A percentile compares a stretch with the other conserved stretches of the same genome.
Evolutionary conservation across 2,329 filamentous ascomycete genomes (phyloP).

Genomic region (Beauveria sp.): DNA sequence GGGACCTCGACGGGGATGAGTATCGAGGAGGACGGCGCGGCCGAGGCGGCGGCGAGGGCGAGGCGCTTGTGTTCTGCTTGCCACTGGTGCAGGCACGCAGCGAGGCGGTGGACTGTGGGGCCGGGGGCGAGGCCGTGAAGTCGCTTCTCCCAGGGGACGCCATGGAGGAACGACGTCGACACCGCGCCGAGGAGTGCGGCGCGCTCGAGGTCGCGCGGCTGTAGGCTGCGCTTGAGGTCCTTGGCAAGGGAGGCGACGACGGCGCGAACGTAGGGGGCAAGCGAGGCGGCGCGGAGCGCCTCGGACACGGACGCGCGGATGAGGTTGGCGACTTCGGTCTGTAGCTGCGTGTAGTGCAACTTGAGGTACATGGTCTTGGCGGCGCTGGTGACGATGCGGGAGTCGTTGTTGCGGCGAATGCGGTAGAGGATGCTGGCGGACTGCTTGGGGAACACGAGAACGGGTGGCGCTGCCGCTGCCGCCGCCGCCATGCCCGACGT

Average conservation of each 20-base stretch:
- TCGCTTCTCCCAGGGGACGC: conserved; percentile 39
- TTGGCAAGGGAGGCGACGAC: conserved; percentile 36
- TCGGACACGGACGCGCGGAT: conserved; percentile 36
- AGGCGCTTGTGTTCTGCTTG: conserved; percentile 23
- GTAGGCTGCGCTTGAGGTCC: conserved; percentile 36
- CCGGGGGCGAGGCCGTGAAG: conserved; percentile 44
- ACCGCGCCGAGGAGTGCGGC: conserved; percentile 46
- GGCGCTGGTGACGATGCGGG: conserved; percentile 25
- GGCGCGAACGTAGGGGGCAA: conserved; percentile 40
- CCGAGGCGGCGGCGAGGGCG: conserved; percentile 16
- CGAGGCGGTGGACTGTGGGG: conserved; percentile 21
- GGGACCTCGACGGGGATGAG: conserved; percentile 87
- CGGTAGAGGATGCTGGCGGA: conserved; percentile 76
- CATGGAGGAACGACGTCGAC: conserved; percentile 39
- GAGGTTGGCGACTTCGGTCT: conserved; percentile 59
- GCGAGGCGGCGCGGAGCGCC: conserved; percentile 30
- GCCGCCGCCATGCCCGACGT: conserved; percentile 41
- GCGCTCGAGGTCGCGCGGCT: conserved; percentile 47
- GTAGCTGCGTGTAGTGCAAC: conserved; percentile 68
- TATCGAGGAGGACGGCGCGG: conserved; percentile 53
- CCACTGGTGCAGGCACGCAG: conserved; percentile 26
- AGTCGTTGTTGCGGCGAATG: conserved; percentile 49
- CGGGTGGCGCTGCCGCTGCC: conserved; percentile 18
- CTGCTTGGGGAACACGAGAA: conserved; percentile 71
- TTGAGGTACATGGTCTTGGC: conserved; percentile 55